Percentiles rank a stretch among this genome's conserved stretches.
These are phyloP conservation scores for Endocalyx cinctus DNA, from an alignment of 2,329 filamentous ascomycete species.

Conservation along the genomic window DNA sequence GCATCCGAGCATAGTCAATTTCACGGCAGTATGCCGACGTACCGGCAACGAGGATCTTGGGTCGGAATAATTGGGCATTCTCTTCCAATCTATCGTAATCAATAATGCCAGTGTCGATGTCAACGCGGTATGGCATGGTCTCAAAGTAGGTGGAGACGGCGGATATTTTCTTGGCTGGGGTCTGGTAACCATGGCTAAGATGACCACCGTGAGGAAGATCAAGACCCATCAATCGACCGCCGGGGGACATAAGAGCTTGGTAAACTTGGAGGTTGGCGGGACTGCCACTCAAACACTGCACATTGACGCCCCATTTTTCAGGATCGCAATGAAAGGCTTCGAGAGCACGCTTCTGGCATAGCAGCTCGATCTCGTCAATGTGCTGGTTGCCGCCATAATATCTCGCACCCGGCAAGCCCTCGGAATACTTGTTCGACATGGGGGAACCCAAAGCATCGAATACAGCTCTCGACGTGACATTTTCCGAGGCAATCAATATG, in stretches of 20 bases:
- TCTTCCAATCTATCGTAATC: constrained; percentile 93
- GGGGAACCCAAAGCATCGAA: constrained; percentile 93
- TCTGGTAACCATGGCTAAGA: constrained; percentile 96
- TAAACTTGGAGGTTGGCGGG: constrained; percentile 98
- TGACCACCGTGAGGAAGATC: constrained; percentile 93
- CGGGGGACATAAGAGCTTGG: constrained; percentile 92
- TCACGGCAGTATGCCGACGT: constrained; percentile 97
- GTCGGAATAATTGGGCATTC: constrained; percentile 85
- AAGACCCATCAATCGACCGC: constrained; percentile 95
- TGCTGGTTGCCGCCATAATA: constrained; percentile 99
- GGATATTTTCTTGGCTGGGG: constrained; percentile 92
- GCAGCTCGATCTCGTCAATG: constrained; percentile 92
- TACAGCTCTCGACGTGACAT: constrained; percentile 96
- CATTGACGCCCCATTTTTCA: constrained; percentile 96
- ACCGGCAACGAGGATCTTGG: constrained; percentile 93
- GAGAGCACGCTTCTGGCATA: constrained; percentile 91
- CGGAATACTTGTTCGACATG: constrained; percentile 99
- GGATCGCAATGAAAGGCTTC: constrained; percentile 83
- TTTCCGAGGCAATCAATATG: constrained; percentile 97
- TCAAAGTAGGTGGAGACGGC: constrained; percentile 99
- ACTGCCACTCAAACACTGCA: constrained; percentile 87
- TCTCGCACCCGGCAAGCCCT: constrained; percentile 94
- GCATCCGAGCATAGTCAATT: constrained; percentile 96
- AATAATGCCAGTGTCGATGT: constrained; percentile 88
- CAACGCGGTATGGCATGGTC: constrained; percentile 92